These are phyloP conservation scores for Ambrosia artemisiifolia DNA, from an alignment of 129 eudicot genomes.

Conservation along the genomic window DNA sequence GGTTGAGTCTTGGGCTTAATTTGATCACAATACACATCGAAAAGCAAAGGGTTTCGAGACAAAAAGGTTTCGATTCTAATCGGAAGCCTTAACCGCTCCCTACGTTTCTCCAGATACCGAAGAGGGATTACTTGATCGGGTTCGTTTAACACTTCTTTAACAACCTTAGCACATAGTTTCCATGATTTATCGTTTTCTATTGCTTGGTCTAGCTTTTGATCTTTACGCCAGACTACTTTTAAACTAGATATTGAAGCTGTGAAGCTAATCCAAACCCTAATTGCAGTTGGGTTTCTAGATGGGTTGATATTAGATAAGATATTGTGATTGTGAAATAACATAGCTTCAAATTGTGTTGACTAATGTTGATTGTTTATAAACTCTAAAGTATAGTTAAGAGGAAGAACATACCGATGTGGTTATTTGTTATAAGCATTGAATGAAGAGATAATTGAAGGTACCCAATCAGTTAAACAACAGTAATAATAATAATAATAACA, in stretches of 20 bases:
- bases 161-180: conserved; percentile 57
- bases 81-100: conserved; percentile 49
- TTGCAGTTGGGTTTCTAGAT: not conserved
- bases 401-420: too few species aligned
- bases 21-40: conserved; percentile 59
- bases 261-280: conserved; percentile 27
- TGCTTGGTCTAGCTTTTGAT: conserved; percentile 61
- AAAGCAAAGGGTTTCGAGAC: conserved; percentile 53
- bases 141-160: conserved; percentile 79
- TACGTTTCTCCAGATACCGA: conserved; percentile 61
- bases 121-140: conserved; percentile 68
- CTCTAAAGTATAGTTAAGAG: too few species aligned
- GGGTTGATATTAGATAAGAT: conserved; percentile 22
- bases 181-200: conserved; percentile 61
- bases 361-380: too few species aligned
- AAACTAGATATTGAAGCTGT: conserved; percentile 60
- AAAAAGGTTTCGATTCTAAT: conserved; percentile 43
- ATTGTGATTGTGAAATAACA: conserved; percentile 19
- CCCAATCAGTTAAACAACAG: too few species aligned
- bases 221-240: conserved; percentile 83
- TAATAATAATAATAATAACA: too few species aligned
- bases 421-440: too few species aligned
- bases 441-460: too few species aligned
- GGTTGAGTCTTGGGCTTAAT: conserved; percentile 60
- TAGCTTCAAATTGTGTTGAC: not conserved